Conservation (phyloP, 2,329 filamentous ascomycete genomes). For the Nemania diffusa region DNA sequence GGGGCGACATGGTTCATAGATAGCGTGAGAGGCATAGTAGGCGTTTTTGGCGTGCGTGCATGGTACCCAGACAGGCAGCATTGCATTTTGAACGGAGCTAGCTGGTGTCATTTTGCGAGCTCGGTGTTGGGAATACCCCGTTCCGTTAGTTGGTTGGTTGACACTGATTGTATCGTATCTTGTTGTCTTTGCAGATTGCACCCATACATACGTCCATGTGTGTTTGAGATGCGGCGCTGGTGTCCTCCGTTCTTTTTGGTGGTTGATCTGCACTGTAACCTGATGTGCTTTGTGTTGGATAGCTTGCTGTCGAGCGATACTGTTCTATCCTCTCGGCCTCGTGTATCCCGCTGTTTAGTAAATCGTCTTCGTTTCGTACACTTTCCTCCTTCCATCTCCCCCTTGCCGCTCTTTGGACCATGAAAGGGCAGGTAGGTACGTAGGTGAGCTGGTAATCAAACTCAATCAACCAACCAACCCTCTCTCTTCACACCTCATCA, state of each 20-base stretch:
- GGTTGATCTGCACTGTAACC: neutral
- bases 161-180: neutral
- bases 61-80: constrained; percentile 11
- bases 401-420: neutral
- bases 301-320: no score
- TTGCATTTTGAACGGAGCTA: constrained; percentile 37
- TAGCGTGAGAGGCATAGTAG: constrained; percentile 1
- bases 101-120: constrained; percentile 16
- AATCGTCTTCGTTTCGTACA: no score
- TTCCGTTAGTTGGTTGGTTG: constrained; percentile 3
- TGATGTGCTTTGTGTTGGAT: neutral
- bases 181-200: neutral
- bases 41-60: neutral
- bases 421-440: neutral
- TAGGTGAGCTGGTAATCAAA: neutral
- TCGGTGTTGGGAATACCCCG: constrained; percentile 41
- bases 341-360: no score
- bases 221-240: neutral
- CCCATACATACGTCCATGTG: neutral
- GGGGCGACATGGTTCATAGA: constrained; percentile 45
- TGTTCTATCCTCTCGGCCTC: no score
- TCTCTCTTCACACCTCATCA: constrained; percentile 34
- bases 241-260: neutral
- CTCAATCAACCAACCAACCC: neutral
- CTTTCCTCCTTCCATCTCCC: neutral